phyloP scores from a whole-genome alignment of 495 filamentous ascomycete genomes.

The Penicillium pulvis region DNA sequence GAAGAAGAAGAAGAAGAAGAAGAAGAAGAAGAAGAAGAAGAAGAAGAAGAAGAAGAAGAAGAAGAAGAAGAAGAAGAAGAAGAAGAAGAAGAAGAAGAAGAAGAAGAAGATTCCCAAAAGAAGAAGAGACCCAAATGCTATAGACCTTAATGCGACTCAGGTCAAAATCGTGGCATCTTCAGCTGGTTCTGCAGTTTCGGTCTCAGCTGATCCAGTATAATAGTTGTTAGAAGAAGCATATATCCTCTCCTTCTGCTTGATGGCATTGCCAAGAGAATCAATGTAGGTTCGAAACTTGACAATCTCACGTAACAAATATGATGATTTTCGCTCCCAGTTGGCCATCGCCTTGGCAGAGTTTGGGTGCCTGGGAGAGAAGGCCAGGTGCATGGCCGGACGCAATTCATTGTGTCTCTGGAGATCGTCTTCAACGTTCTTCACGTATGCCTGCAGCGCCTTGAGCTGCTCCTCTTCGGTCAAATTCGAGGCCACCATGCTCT shows the following conservation, averaged over 20 bases:
- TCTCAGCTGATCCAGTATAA: slow-evolving; percentile 2
- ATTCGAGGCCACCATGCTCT: slow-evolving; percentile 81
- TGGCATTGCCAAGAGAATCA: slow-evolving; percentile 68
- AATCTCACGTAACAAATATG: slow-evolving; percentile 89
- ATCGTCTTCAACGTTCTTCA: slow-evolving; percentile 83
- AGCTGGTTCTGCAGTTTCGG: neutral
- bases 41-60: no score
- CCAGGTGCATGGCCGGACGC: slow-evolving; percentile 78
- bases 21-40: neutral
- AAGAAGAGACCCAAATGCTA: no score
- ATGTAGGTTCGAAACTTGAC: slow-evolving; percentile 96
- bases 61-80: neutral
- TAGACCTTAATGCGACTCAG: neutral
- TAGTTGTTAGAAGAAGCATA: slow-evolving; percentile 35
- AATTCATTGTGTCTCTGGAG: slow-evolving; percentile 85
- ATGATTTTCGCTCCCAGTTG: slow-evolving; percentile 96
- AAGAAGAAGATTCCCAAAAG: no score
- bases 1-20: neutral
- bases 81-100: neutral
- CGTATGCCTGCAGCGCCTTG: slow-evolving; percentile 71
- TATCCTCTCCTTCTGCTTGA: slow-evolving; percentile 58
- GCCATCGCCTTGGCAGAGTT: slow-evolving; percentile 82
- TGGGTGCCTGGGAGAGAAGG: slow-evolving; percentile 83
- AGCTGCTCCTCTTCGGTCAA: slow-evolving; percentile 81
- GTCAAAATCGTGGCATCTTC: neutral